Base-by-base conservation (phyloP, 257 asterid genomes). In the Solanum chilense region DNA sequence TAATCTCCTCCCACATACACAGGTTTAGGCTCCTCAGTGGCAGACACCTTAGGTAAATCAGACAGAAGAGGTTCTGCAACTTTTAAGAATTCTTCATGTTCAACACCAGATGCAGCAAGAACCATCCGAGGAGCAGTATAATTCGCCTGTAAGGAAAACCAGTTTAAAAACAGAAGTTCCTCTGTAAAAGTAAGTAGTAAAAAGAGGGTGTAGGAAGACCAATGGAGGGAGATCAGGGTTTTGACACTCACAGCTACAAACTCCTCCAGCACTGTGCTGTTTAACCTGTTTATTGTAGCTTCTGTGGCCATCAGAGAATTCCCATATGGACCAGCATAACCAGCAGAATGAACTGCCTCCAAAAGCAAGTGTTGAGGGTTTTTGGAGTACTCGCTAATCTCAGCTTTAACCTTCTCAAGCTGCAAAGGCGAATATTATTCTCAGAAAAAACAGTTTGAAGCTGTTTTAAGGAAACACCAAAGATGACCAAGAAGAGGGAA, bases 51-150 rank as follows among this genome's bases (percentile, higher is more conserved):
- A 82, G 95, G 97, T 82, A 96, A 89, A 90, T 95, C 99, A 85
- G 93, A 92, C 45, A 96, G 93, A 89, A 96, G 95, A 29, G 98
- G 98, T 91, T 94, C 94, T 45, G 98, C 98, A 93, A 93, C 84
- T 87, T 91, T 91, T 89, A 96, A 89, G 85, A 96, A 86, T 88
- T 93, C 95, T 73, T 92, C 96, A 90, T 95, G 99, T 87, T 96
- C 99, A 83, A 94, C 97, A 87, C 99, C 99, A 27, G 96, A 91
- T 88, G 98, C 99, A 75, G 98, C 97, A 88, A 96, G 96, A 86
- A 96, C 94, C 93, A 95, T 95, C 88, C 98, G 90, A 90, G 96
- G 85, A 90, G 98, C 99, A 60, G 93, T 95, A 88, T 92, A 96
- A 89, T 96, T 93, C 89, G 92, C 91, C 99, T 96, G 84, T 14